Base-by-base conservation (phyloP, 257 asterid genomes). In the Cruciata laevipes region DNA sequence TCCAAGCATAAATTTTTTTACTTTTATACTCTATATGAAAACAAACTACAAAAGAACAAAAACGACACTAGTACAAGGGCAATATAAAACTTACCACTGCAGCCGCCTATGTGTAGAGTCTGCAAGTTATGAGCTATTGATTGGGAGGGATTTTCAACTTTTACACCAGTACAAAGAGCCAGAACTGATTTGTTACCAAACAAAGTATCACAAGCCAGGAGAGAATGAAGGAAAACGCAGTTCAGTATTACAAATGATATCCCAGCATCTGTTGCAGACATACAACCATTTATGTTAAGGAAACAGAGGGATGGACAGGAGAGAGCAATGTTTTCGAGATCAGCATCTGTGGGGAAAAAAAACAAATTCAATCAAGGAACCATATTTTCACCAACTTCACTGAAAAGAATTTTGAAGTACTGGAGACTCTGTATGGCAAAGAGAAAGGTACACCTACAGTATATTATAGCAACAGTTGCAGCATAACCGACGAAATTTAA, bases 231-330 rank as follows among this genome's bases (percentile, higher is more conserved):
- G 69, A 69, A 78, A 75, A 73, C 68, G 73, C 95, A 89, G 60
- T 81, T 91, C 70, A 68, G 71, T 74, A 91, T 74, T 80, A 87
- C 68, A 58, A 42, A 66, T 61, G 98, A 84, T 76, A 91, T 80
- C 59, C 95, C 95, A 75, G 69, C 72, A 77, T 91, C 98, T 9
- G 96, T 83, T 30, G 87, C 82, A 61, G 89, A 85, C 53, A 72
- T 79, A 68, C 98, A 91, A 69, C 95, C 96, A 72, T 72, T 87
- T 49, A 91, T 69, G 82, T 91, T 89, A 73, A 89, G 70, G 74
- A 76, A 83, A 72, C 79, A 67, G 77, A 91, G 73, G 75, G 83
- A 83, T 53, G 63, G 66, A 70, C 95, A 91, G 68, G 78, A 78
- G 61, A 77, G 84, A 56, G 96, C 80, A 69, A 91, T 80, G 75